phyloP scores from a whole-genome alignment of 805 yeast species.

The Myxozyma neglecta region DNA sequence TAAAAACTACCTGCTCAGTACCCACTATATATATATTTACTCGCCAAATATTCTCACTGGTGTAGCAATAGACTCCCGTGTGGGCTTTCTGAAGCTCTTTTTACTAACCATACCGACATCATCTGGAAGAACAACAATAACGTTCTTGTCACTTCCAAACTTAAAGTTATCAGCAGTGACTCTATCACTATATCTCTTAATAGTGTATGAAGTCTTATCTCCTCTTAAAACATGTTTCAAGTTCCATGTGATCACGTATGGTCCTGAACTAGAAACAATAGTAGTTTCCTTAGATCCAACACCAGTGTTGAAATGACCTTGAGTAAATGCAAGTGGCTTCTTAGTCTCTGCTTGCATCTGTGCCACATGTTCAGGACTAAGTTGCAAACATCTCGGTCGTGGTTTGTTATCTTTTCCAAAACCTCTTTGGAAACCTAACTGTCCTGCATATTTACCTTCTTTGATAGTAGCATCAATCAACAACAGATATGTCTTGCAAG shows the following conservation, averaged over 20 bases:
- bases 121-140: constrained; percentile 70
- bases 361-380: constrained; percentile 71
- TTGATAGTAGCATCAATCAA: constrained; percentile 66
- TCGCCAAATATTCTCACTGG: constrained; percentile 31
- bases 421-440: constrained; percentile 61
- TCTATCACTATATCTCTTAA: constrained; percentile 59
- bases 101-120: constrained; percentile 69
- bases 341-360: constrained; percentile 54
- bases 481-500: constrained; percentile 70
- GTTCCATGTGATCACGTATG: constrained; percentile 80
- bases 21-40: neutral
- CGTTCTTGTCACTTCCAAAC: constrained; percentile 68
- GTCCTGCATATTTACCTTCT: constrained; percentile 59
- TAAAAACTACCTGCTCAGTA: neutral
- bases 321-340: constrained; percentile 58
- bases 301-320: constrained; percentile 77
- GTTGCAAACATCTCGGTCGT: constrained; percentile 62
- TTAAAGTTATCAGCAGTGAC: constrained; percentile 76
- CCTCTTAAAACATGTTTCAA: constrained; percentile 58
- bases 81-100: constrained; percentile 59
- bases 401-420: constrained; percentile 69
- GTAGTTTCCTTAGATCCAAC: constrained; percentile 62
- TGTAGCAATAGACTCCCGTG: constrained; percentile 49
- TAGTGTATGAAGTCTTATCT: constrained; percentile 56
- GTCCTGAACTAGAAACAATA: constrained; percentile 77